Conservation (phyloP, 495 filamentous ascomycete species). For the Trichoderma orchidacearum region DNA sequence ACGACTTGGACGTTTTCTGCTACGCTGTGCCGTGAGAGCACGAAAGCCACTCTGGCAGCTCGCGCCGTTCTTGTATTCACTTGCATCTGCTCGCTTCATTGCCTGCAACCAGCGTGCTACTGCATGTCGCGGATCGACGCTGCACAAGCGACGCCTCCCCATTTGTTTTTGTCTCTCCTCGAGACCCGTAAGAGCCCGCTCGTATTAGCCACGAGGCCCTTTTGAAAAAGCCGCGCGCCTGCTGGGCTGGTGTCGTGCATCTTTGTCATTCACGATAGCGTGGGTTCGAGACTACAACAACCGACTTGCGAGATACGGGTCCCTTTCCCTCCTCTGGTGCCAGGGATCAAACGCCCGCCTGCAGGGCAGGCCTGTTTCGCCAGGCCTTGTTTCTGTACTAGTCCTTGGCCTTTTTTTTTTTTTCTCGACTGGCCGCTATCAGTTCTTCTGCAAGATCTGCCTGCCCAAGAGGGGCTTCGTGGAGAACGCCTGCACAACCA, state of each 20-base stretch:
- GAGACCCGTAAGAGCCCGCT: neutral
- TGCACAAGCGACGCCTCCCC: neutral
- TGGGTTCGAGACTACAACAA: neutral
- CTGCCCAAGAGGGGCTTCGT: neutral
- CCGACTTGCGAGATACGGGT: neutral
- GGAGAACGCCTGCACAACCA: neutral
- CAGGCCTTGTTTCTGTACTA: neutral
- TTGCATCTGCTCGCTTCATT: neutral
- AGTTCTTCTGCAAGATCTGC: neutral
- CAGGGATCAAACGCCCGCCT: neutral
- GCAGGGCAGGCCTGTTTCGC: neutral
- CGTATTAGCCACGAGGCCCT: neutral
- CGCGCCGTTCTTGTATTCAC: neutral
- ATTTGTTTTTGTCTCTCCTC: neutral
- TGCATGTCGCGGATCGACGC: constrained; percentile 1
- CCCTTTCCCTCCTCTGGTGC: neutral
- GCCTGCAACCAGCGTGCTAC: neutral
- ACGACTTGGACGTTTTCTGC: neutral
- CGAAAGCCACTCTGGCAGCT: neutral
- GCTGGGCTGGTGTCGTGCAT: neutral
- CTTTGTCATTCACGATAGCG: neutral
- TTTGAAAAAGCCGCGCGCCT: neutral
- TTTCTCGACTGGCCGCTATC: neutral
- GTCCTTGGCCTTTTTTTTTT: neutral
- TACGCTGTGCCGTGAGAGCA: too few species aligned